Base-by-base conservation (phyloP, 2,329 filamentous ascomycete genomes). In the Clarireedia hainanense region DNA sequence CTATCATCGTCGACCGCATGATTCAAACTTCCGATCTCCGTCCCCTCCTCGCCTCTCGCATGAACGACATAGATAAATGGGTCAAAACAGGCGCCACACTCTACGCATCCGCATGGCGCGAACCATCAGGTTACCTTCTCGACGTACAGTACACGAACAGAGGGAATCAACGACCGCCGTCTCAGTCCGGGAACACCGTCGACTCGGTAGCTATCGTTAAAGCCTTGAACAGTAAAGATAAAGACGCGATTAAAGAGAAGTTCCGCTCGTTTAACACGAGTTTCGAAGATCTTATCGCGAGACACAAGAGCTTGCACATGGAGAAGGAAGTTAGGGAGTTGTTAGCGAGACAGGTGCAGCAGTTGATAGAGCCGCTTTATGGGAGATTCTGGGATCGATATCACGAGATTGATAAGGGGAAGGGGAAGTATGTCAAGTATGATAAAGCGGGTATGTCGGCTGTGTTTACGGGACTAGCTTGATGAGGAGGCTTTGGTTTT, bases 391-490 rank as follows among this genome's bases (percentile, higher is more conserved):
- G 90, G 84, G 94, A 97, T 72, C 82, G 92, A 27, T 99, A 99
- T 70, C 91, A 96, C 70, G 94, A 97, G 73, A 85, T 97, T 61
- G 92, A 97, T 73, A 96, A 96, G 76, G 94, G 94, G 58, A 95
- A 91, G 74, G 92, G 92, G 64, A 99, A 99, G 73, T 95, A 97
- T 72, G 91, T 95, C 70, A 96, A 95, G 75, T 97, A 96, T 70
- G 91, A 96, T 75, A 96, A 96, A 76, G 78, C 78, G 42, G 81
- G 84, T 48, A 85, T 99, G 65, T 83, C 87, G 47, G 81, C 81
- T 23, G 77, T 86, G 9, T 85, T 70, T 52, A 47, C 64, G 42
- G 48, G 30, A 6, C n/a, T 55, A 7, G 51, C 30, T 48, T 54
- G 15, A 42, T 17, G 17, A 14, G 9, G 20, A 20, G 20, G 20